These are phyloP conservation scores for Fusarium azukiicola DNA, from an alignment of 2,329 filamentous ascomycete genomes.

Conservation along the genomic window DNA sequence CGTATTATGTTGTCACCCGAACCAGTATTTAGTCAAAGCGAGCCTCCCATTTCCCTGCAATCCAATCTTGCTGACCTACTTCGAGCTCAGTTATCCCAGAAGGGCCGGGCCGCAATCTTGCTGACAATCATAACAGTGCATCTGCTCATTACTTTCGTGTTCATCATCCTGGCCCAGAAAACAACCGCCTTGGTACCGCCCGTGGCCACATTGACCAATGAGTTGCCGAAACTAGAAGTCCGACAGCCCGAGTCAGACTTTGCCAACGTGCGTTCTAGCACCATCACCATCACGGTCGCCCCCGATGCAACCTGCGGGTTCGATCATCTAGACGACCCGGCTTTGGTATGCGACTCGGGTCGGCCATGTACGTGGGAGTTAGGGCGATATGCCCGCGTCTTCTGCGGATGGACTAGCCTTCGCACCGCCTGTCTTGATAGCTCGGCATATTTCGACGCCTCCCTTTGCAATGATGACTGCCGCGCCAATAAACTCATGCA, in stretches of 20 bases:
- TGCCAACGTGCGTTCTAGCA: neutral
- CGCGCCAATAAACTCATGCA: neutral
- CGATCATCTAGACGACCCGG: neutral
- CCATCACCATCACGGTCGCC: neutral
- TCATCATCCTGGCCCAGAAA: neutral
- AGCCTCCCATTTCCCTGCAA: neutral
- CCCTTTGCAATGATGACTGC: neutral
- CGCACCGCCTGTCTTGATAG: neutral
- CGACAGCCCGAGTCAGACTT: neutral
- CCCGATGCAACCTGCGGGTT: neutral
- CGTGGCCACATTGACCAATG: neutral
- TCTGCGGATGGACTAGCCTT: neutral
- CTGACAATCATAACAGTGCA: neutral
- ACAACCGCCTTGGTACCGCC: neutral
- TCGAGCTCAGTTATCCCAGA: too few species aligned
- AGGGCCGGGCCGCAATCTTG: neutral
- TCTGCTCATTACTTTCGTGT: neutral
- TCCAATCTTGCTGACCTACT: neutral
- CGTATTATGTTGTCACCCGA: neutral
- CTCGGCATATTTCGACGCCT: neutral
- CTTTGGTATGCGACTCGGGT: neutral
- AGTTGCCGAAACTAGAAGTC: neutral
- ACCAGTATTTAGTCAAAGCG: neutral
- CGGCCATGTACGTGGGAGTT: neutral
- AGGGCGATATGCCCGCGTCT: neutral